Percentiles rank a stretch among this genome's conserved stretches.
Evolutionary conservation across 768 basidiomycete genomes (phyloP).

Genomic region (Lepiota brunneoincarnata): DNA sequence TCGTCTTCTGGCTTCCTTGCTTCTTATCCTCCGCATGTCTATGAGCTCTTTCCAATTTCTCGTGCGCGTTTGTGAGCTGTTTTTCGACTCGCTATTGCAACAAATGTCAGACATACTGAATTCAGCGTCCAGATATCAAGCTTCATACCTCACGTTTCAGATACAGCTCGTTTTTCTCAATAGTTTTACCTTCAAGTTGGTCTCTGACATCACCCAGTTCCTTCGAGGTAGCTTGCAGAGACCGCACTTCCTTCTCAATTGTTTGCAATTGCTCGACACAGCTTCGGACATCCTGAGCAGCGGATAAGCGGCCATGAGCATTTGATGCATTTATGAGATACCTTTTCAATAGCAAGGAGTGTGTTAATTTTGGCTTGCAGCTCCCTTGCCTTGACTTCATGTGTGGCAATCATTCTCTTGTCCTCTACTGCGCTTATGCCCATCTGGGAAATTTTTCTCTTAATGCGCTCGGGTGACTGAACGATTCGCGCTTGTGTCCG

Average conservation of each 20-base stretch:
- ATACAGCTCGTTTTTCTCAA: conserved; percentile 68
- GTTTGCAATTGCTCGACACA: conserved; percentile 77
- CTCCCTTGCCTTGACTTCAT: conserved; percentile 76
- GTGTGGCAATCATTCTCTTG: conserved; percentile 58
- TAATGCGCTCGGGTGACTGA: conserved; percentile 88
- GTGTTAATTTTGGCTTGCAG: conserved; percentile 72
- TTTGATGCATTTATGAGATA: conserved; percentile 19
- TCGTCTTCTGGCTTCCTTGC: conserved; percentile 64
- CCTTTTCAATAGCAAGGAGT: conserved; percentile 75
- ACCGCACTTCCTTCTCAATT: conserved; percentile 63
- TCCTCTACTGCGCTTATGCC: conserved; percentile 63
- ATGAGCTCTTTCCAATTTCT: conserved; percentile 79
- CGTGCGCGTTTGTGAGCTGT: conserved; percentile 77
- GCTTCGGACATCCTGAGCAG: conserved; percentile 59
- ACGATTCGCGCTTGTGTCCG: conserved; percentile 77
- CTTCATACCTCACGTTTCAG: conserved; percentile 62
- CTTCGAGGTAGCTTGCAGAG: conserved; percentile 64
- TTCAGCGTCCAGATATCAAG: neutral
- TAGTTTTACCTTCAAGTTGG: conserved; percentile 66
- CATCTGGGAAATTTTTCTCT: conserved; percentile 80
- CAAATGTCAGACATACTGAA: neutral
- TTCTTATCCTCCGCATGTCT: conserved; percentile 81
- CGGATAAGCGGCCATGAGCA: neutral
- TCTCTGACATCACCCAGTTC: conserved; percentile 68
- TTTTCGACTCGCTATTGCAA: conserved; percentile 69